Evolutionary conservation across 1,284 basidiomycete species (phyloP), one percentile per base, ranked within the genome.

Genomic region (Microstroma glucosiphilum): DNA sequence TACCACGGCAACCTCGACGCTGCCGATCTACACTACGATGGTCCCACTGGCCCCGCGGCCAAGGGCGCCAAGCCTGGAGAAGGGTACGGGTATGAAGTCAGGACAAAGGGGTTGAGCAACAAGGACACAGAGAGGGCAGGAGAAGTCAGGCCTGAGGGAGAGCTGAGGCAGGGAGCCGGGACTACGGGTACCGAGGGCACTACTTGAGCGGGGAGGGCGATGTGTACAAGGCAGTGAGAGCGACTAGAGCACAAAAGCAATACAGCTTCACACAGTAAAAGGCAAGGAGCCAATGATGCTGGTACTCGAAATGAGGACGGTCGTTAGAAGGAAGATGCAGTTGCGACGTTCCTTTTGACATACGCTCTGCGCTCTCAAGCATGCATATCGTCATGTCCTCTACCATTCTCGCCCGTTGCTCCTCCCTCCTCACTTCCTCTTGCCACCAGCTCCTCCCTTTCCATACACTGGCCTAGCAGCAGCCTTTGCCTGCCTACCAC

Each of bases 1-100:
- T 79, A 77, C 60, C 75, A 78, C 55, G 73, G 56, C 54, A 79
- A 79, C 67, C 78, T 77, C 62, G 74, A 78, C 54, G 76, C 71
- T 0, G 67, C 72, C n/a, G 62, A 72, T 8, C 59, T 78, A 59
- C 76, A 78, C 62, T 78, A 77, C 66, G 74, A 77, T 7, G 77
- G 77, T 21, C 70, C 76, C 9, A 40, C 65, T 25, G 70, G 73
- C 21, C 71, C 75, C 8, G 72, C 69, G 21, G 68, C 70, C n/a
- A 21, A 54, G 51, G 51, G 51, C 6, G n/a, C 51, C 21, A 54
- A 2, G 15, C 68, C 75, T 17, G 70, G 71, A 12, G 75, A 73
- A 58, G 76, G 76, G 1, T 79, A 76, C 37, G 77, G 77, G n/a
- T 77, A 70, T 65, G 69, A 70, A 37, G 72, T 77, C 19, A 62